Evolutionary conservation across 1,284 basidiomycete species (phyloP), one percentile per base, ranked within the genome.

Genomic region (Erythrobasidium hasegawianum): DNA sequence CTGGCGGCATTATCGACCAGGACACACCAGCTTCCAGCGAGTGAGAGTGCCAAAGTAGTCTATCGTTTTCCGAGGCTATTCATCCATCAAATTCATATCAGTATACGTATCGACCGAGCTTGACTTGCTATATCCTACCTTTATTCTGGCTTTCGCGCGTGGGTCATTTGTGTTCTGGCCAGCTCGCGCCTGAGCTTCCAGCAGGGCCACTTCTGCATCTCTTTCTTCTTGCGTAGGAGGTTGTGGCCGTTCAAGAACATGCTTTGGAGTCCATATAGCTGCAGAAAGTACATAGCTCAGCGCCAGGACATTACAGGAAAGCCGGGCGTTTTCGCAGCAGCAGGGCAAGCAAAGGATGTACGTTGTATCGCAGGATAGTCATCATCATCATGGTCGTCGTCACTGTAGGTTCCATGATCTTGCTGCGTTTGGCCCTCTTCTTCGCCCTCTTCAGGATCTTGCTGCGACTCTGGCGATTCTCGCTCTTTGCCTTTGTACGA

Each of bases 1-100:
- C n/a, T n/a, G n/a, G n/a, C n/a, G n/a, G n/a, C n/a, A n/a, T n/a
- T n/a, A n/a, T n/a, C n/a, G 52, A 16, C 26, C 40, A 38, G 53
- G 40, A 55, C 43, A 62, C 8, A 93, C 90, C 79, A 91, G 77
- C 58, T 82, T 78, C 88, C 88, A 95, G 69, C 89, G 83, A 16
- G 88, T 88, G 76, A 95, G 82, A 1, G 86, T 86, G 26, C 91
- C 91, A 73, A 89, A 89, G 75, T 93, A 96, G 78, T 97, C 95
- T 13, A 97, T 91, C 14, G 95, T 97, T 76, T 92, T 80, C 68
- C 95, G 81, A 20, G 95, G 93, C 72, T 92, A 33, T 49, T 3
- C 16, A 60, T n/a, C 16, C n/a, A n/a, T n/a, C n/a, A n/a, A n/a
- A 33, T 14, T 45, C 39, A 41, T 9, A 16, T 26, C 40, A n/a